Percentiles rank a stretch among this genome's conserved stretches.
Conservation (phyloP, 352 stramenopile species). For the Globisporangium lucens region DNA sequence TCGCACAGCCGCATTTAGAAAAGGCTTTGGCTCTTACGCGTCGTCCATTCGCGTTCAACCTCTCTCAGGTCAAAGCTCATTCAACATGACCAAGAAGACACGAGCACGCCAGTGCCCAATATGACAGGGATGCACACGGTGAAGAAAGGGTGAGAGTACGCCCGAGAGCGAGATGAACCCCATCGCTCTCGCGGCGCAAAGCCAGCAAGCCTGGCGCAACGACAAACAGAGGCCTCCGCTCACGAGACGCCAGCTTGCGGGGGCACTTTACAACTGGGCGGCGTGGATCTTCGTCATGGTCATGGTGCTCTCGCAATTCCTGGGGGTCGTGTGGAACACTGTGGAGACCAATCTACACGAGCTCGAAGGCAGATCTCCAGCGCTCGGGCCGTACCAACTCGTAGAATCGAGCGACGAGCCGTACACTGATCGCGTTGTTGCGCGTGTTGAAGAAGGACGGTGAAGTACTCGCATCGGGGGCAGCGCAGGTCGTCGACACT, state of each 20-base stretch:
- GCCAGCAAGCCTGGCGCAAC: no score
- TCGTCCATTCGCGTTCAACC: no score
- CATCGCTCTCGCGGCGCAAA: no score
- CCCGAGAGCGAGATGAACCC: no score
- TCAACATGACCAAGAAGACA: no score
- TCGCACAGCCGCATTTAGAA: no score
- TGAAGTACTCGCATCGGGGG: constrained; percentile 5
- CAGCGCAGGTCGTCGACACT: constrained; percentile 9
- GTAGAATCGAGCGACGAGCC: constrained; percentile 35
- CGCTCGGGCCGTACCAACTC: constrained; percentile 17
- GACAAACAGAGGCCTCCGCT: neutral
- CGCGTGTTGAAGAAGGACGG: constrained; percentile 34
- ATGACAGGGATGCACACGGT: no score
- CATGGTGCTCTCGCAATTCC: constrained; percentile 14
- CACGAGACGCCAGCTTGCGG: neutral
- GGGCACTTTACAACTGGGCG: constrained; percentile 14
- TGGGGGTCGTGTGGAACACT: constrained; percentile 16
- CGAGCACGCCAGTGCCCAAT: no score
- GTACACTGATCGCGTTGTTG: constrained; percentile 44
- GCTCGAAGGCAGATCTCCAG: neutral
- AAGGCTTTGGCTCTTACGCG: no score
- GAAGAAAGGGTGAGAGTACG: no score
- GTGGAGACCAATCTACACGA: neutral
- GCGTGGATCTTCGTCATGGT: constrained; percentile 5
- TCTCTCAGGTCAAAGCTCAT: no score